Base-by-base conservation (phyloP, 2,329 filamentous ascomycete genomes). In the Cladophialophora carrionii region DNA sequence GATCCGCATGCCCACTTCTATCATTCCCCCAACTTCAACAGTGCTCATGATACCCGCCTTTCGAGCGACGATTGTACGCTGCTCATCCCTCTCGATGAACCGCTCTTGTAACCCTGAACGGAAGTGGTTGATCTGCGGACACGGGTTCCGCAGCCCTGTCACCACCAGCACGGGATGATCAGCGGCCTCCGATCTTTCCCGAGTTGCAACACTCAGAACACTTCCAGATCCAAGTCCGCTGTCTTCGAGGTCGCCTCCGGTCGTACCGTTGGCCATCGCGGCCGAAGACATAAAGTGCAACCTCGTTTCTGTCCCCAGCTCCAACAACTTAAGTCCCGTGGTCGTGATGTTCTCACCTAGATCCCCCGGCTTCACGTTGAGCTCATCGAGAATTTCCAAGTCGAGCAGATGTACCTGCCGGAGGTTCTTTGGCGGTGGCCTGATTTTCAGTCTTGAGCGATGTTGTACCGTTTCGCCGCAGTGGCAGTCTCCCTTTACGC, bases 321-420 rank as follows among this genome's bases (percentile, higher is more conserved):
- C 29, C 29, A 54, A 54, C 52, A 54, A 32, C 10, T 26, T 9
- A 34, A 54, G 55, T 26, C 52, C 71, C 65, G 31, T 72, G 61
- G 70, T 72, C 14, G 72, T 73, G 58, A 72, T 69, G 53, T 72
- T 72, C 62, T 72, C 71, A 24, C 71, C 72, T n/a, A 72, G 29
- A n/a, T 71, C 64, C 12, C 67, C 71, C 0, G 69, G 70, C 26
- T 66, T 49, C 8, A 64, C 43, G 10, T 54, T 12, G n/a, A 56
- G 48, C 26, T 62, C 46, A n/a, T 65, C 26, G 26, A 73, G 66
- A 29, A 73, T 66, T 52, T 72, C 72, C 46, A 65, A 49, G 10
- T 70, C 68, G 7, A 74, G 68, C 12, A 74, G 66, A 57, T 74
- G 72, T 12, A 74, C 72, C 60, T 74, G 72, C 26, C 72, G 71